Evolutionary conservation across 108 stramenopile species (phyloP).

Genomic region (Cyclotella cryptica): DNA sequence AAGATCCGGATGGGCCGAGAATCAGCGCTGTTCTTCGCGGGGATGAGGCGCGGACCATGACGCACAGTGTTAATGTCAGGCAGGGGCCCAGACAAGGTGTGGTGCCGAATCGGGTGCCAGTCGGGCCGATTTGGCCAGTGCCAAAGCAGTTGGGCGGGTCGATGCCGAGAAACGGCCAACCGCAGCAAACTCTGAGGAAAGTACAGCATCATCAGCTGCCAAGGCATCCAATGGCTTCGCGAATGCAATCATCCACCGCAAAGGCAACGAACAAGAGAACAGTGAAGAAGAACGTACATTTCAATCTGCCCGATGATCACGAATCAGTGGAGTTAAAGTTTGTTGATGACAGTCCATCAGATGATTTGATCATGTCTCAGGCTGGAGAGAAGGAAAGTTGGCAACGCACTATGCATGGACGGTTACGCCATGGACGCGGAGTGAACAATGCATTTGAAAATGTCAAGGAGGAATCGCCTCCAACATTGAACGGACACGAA

Average conservation of each 20-base stretch:
- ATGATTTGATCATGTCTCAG: slow-evolving; percentile 3
- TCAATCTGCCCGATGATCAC: slow-evolving; percentile 28
- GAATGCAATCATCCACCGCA: neutral
- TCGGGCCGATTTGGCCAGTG: slow-evolving; percentile 6
- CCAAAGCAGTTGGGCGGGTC: neutral
- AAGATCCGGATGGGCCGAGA: slow-evolving; percentile 28
- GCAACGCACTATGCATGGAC: too few relatives aligned
- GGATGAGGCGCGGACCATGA: neutral
- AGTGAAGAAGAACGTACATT: slow-evolving; percentile 36
- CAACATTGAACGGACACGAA: too few relatives aligned
- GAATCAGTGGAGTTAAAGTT: slow-evolving; percentile 39
- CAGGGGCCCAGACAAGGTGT: neutral
- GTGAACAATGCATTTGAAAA: too few relatives aligned
- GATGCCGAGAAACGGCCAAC: neutral
- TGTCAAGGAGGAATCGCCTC: too few relatives aligned
- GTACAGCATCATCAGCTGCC: neutral
- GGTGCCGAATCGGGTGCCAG: neutral
- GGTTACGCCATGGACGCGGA: too few relatives aligned
- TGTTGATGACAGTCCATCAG: slow-evolving; percentile 29
- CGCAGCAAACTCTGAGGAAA: neutral
- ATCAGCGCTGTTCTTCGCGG: slow-evolving; percentile 26
- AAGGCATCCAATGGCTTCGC: neutral
- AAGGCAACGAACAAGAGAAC: neutral
- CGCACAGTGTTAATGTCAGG: too few relatives aligned
- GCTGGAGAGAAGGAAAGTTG: slow-evolving; percentile 3